Base-by-base conservation (phyloP, 805 yeast species). In the Metschnikowia reukaufii region DNA sequence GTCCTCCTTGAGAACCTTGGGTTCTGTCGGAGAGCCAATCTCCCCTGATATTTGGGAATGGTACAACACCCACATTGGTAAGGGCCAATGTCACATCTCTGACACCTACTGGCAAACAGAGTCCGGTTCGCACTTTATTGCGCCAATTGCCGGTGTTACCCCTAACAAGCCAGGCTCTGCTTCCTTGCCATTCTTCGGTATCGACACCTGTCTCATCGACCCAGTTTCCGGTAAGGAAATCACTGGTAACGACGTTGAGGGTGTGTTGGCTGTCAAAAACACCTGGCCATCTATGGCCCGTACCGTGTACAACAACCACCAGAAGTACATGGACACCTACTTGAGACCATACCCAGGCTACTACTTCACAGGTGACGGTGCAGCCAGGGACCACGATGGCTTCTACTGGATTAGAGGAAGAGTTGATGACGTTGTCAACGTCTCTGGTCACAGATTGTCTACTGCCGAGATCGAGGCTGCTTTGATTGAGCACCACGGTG, bases 31-130 rank as follows among this genome's bases (percentile, higher is more conserved):
- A 70, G 94, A 86, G 65, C 94, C 94, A 57, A 86, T 86, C 58
- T 85, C 90, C 36, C 84, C 90, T 33, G 94, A 86, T 60, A 84
- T 86, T 52, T 86, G 94, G 94, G 89, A 85, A 63, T 86, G 94
- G 94, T 86, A 84, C 65, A 79, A 81, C 61, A 84, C 83, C 54
- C 73, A 77, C 57, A 79, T 86, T 58, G 94, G 92, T 59, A 78
- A 80, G 62, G 78, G 80, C 44, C 72, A 83, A 64, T 79, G 86
- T 59, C 84, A 86, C 63, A 80, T 87, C 52, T 75, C 84, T 60
- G 96, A 87, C 68, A 87, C 96, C 31, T 86, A 86, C 74, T 87
- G 95, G 95, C 91, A 86, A 73, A 87, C 96, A 3, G 96, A 87
- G 68, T 81, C 88, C 13, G 94, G 94, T 37, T 82, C 91, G 39